Percentiles rank a stretch among this genome's conserved stretches.
Evolutionary conservation across 768 basidiomycete species (phyloP).

Genomic region (Suillus placidus): DNA sequence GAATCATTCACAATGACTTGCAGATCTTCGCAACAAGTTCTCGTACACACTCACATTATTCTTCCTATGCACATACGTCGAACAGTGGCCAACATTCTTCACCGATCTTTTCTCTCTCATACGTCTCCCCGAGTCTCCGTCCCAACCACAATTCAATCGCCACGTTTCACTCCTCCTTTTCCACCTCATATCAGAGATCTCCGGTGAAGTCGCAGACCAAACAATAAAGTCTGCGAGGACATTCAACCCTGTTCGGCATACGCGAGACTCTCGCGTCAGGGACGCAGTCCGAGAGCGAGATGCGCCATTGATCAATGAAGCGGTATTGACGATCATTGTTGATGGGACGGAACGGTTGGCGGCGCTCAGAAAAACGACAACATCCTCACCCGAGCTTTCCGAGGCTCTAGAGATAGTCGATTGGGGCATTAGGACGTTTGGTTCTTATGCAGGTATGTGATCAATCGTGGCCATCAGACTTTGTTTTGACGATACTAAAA

Average conservation of each 20-base stretch:
- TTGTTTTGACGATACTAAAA: slow-evolving; percentile 35
- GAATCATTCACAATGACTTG: slow-evolving; percentile 16
- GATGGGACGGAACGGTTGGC: slow-evolving; percentile 67
- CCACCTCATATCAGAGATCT: slow-evolving; percentile 91
- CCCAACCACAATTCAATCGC: slow-evolving; percentile 68
- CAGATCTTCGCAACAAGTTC: slow-evolving; percentile 94
- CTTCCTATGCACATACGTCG: slow-evolving; percentile 85
- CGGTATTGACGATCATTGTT: slow-evolving; percentile 80
- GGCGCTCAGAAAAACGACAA: slow-evolving; percentile 48
- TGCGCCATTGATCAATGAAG: slow-evolving; percentile 82
- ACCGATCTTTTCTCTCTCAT: slow-evolving; percentile 75
- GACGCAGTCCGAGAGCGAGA: slow-evolving; percentile 91
- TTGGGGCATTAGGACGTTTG: slow-evolving; percentile 90
- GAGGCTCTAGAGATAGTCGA: slow-evolving; percentile 80
- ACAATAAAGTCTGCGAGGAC: slow-evolving; percentile 86
- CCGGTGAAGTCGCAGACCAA: slow-evolving; percentile 96
- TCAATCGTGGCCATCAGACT: not conserved
- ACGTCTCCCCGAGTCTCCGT: slow-evolving; percentile 57
- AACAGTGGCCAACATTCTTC: slow-evolving; percentile 88
- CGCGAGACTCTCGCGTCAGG: slow-evolving; percentile 81
- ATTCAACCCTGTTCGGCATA: slow-evolving; percentile 69
- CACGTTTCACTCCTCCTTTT: slow-evolving; percentile 90
- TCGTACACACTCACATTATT: slow-evolving; percentile 87
- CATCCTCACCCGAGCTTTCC: slow-evolving; percentile 55
- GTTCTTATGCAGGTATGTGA: slow-evolving; percentile 88